Conservation (phyloP, 1,139 yeast genomes). For the Suhomyces taliae region DNA sequence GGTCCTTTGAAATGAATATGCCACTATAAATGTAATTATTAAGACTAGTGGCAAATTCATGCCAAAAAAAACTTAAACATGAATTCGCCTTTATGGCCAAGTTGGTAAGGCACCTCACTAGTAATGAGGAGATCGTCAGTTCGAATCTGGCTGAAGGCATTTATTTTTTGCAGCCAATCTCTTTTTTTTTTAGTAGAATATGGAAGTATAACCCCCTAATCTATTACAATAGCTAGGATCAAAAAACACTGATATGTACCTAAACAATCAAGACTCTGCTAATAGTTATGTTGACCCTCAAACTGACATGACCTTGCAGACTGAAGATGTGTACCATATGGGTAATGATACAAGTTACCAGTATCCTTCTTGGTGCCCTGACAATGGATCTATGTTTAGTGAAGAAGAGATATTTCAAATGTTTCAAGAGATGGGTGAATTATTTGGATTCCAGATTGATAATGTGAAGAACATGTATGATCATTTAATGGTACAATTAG, state of each 20-base stretch:
- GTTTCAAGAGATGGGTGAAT: conserved; percentile 38
- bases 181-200: conserved; percentile 1
- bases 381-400: conserved; percentile 29
- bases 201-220: too few relatives aligned
- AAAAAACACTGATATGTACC: conserved; percentile 1
- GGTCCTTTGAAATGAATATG: too few relatives aligned
- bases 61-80: too few relatives aligned
- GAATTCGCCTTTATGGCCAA: conserved; percentile 46
- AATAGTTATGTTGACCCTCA: too few relatives aligned
- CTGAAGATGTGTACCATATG: not conserved
- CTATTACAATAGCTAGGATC: too few relatives aligned
- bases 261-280: conserved; percentile 7
- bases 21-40: too few relatives aligned
- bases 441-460: conserved; percentile 70
- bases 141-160: conserved; percentile 81
- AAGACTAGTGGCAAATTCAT: too few relatives aligned
- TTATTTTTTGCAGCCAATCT: conserved; percentile 16
- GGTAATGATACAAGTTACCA: not conserved
- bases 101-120: conserved; percentile 93
- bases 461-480: conserved; percentile 66
- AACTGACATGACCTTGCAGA: not conserved
- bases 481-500: conserved; percentile 59
- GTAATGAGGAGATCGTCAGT: conserved; percentile 90
- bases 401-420: conserved; percentile 19
- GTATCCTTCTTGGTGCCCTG: conserved; percentile 38